Evolutionary conservation across 2,329 filamentous ascomycete genomes (phyloP), one percentile per base, ranked within the genome.

Genomic region (Nannizzia gypsea): DNA sequence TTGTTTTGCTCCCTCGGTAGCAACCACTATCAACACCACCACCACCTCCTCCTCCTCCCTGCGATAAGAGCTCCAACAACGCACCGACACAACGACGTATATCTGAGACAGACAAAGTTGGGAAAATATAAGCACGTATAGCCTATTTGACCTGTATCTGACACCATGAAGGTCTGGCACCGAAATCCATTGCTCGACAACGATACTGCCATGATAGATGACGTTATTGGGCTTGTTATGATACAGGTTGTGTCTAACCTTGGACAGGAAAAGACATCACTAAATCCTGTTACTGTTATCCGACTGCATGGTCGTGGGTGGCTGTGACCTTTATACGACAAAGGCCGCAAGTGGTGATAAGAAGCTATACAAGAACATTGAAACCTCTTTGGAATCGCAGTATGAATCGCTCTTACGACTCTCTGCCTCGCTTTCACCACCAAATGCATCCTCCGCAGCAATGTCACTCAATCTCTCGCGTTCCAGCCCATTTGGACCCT

Each of bases 251-350:
- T n/a, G n/a, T n/a, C n/a, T n/a, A n/a, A n/a, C n/a, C n/a, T n/a
- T n/a, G n/a, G n/a, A n/a, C n/a, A n/a, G n/a, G n/a, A n/a, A n/a
- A n/a, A n/a, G n/a, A n/a, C n/a, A n/a, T n/a, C 92, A 64, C 84
- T 99, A 71, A 97, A 96, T 72, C 97, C 97, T 79, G 89, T 93
- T 69, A 96, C 92, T n/a, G n/a, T n/a, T n/a, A 0, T 84, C 88
- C 57, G 92, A 97, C 72, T 91, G 90, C 71, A 89, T 92, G 66
- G 88, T 99, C 62, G 87, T 90, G 28, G 93, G 93, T 67, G 89
- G 89, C 65, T 97, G 92, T 79, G 93, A 99, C 73, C 81, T 97
- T 17, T 99, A 96, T 79, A 97, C 92, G 8, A 96, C 91, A 26
- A 99, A 99, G 75, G 91, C 93, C 31, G 90, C 92, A 59, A 90